Evolutionary conservation across 805 yeast genomes (phyloP), one percentile per base, ranked within the genome.

Genomic region (Teunomyces tritomae): DNA sequence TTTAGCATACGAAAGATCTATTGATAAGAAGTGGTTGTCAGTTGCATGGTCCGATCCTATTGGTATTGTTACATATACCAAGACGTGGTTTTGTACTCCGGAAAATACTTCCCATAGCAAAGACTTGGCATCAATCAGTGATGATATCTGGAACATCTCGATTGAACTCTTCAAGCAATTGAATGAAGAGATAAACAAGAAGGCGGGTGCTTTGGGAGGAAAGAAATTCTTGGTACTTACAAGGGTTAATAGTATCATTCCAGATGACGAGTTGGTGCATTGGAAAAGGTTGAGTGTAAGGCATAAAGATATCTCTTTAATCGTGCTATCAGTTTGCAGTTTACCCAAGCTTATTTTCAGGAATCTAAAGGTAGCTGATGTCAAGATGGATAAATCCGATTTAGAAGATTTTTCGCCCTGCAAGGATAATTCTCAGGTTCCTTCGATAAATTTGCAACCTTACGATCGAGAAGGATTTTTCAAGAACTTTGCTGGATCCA

Each of bases 31-130:
- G 46, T 92, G 97, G 96, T 75, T 89, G 39, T 81, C 84, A 17
- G 95, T 89, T 0, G 85, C 95, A 0, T 89, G 97, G 95, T 76
- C 94, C 0, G 96, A 92, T 58, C 92, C 91, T 43, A 77, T 78
- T 61, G 96, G 96, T 0, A 71, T 73, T 3, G 74, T 80, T 9
- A 78, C 83, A 13, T 75, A 73, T 40, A 77, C 84, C 0, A 84
- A 81, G 53, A 77, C 89, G 0, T 87, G 92, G 91, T 76, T 74
- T 55, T 71, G 75, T 59, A 61, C 58, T 5, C 67, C 68, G 45
- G 26, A 17, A 9, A 46, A 37, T 8, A 57, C 52, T 14, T 37
- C 49, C 29, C 44, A 34, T 8, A 37, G 32, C 50, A 42, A 57
- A 52, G 54, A 62, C 13, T 54, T 52, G 7, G 70, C 83, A 34